Evolutionary conservation across 1,284 basidiomycete genomes (phyloP), one percentile per base, ranked within the genome.

Genomic region (Irpex sp.): DNA sequence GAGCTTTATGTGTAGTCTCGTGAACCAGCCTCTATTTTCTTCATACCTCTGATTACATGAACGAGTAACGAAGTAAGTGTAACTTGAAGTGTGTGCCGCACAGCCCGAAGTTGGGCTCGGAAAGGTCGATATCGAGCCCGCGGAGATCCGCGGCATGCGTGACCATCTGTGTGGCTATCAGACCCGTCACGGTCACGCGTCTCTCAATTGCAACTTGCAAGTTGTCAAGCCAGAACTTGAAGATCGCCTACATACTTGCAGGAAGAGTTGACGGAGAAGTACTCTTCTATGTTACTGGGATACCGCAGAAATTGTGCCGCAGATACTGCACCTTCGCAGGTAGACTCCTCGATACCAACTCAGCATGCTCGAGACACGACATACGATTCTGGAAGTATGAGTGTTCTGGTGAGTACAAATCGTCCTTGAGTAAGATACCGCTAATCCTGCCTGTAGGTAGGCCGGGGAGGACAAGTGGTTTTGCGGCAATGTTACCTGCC

Each of bases 251-350:
- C 85, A 16, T 83, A 90, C 36, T 92, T 98, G 45, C 82, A 95
- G 47, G 93, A 96, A 62, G 84, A 87, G 36, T 72, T 98, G 51
- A 94, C 92, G 0, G 93, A 97, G 67, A 86, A 86, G 66, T 96
- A 93, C 71, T 88, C 94, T 9, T 82, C 89, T 39, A 81, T 98
- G 16, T 75, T 99, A 23, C 81, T 95, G 33, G 92, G 92, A 10
- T 99, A 99, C 73, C 83, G 96, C 39, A 87, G 87, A 62, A 88
- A 96, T 69, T 99, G 97, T 73, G 95, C 96, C 0, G 85, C 93
- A 12, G 84, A 92, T 0, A 91, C 93, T 0, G 81, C 85, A 19
- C 79, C 84, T 0, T 90, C 92, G 5, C 96, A 98, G 80, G 93
- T 94, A 65, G 65, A 78, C 16, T 78, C 83, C 28, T 75, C 81